Evolutionary conservation across 306 rosid genomes (phyloP).

Genomic region (cucumber (Cucumis sativus)): Cucumber_9930_V3 NC_026660.2:771501-772000

Average conservation of each 20-base stretch:
- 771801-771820: slow-evolving; percentile 28
- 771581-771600: too few species aligned
- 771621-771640: too few species aligned
- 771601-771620: too few species aligned
- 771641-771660: neutral
- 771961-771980: neutral
- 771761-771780: neutral
- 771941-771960: neutral
- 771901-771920: neutral
- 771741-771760: neutral
- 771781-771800: neutral
- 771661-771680: slow-evolving; percentile 63
- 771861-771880: slow-evolving; percentile 54
- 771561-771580: too few species aligned
- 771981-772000: neutral
- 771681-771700: slow-evolving; percentile 51
- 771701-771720: slow-evolving; percentile 59
- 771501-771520: too few species aligned
- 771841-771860: slow-evolving; percentile 63
- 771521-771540: too few species aligned
- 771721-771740: slow-evolving; percentile 64
- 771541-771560: too few species aligned
- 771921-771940: neutral
- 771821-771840: slow-evolving; percentile 64
- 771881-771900: slow-evolving; percentile 17